Conservation (phyloP, 2,329 filamentous ascomycete species). For the Epichloe elymi region DNA sequence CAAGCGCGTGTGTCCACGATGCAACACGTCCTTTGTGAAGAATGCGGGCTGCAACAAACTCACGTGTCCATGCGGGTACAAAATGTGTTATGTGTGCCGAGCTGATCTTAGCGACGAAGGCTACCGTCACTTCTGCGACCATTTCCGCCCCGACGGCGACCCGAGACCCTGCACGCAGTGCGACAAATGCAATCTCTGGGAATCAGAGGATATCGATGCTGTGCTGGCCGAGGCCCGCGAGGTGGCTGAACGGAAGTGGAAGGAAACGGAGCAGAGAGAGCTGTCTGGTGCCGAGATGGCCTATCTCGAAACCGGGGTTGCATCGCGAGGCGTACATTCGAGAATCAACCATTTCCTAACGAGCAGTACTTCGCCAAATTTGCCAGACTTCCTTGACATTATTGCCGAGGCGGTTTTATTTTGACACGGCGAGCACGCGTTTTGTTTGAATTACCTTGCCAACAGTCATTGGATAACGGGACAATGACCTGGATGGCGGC, state of each 20-base stretch:
- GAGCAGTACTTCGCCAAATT: slow-evolving; percentile 22
- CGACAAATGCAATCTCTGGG: slow-evolving; percentile 66
- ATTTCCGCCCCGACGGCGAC: slow-evolving; percentile 75
- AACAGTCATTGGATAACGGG: background rate
- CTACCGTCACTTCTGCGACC: slow-evolving; percentile 91
- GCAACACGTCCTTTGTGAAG: slow-evolving; percentile 87
- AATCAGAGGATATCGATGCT: slow-evolving; percentile 58
- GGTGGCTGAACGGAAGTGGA: slow-evolving; percentile 61
- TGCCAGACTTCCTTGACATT: slow-evolving; percentile 32
- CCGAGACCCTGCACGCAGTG: slow-evolving; percentile 62
- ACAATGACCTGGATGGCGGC: background rate
- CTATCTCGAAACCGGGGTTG: slow-evolving; percentile 42
- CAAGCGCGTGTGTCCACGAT: slow-evolving; percentile 88
- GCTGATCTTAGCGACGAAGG: slow-evolving; percentile 61
- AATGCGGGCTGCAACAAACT: slow-evolving; percentile 92
- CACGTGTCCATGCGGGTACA: slow-evolving; percentile 88
- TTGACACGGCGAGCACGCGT: background rate
- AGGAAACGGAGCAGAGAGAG: slow-evolving; percentile 46
- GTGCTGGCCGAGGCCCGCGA: slow-evolving; percentile 56
- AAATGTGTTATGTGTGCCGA: slow-evolving; percentile 96
- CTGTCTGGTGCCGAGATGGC: slow-evolving; percentile 41
- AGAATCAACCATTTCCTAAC: slow-evolving; percentile 21
- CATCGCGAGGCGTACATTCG: slow-evolving; percentile 12
- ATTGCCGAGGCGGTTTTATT: slow-evolving; percentile 23
- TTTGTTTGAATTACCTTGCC: background rate